These are phyloP conservation scores for Pseudopyricularia cyperi DNA, from an alignment of 2,329 filamentous ascomycete genomes.

Conservation along the genomic window DNA sequence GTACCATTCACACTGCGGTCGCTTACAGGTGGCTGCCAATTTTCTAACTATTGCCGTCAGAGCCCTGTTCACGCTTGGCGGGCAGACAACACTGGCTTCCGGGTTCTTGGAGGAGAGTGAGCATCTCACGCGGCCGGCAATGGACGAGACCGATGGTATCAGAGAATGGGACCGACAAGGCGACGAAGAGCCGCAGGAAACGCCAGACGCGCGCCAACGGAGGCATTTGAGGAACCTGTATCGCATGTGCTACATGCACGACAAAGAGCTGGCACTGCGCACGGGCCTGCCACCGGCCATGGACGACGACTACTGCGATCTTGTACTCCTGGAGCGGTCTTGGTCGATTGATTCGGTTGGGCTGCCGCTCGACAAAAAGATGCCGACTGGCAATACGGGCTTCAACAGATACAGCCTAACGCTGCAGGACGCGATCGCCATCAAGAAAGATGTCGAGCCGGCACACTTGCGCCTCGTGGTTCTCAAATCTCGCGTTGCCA, in stretches of 20 bases:
- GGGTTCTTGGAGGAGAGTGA: background rate
- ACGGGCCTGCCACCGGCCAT: constrained; percentile 38
- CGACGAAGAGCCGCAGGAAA: background rate
- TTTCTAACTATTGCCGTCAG: constrained; percentile 31
- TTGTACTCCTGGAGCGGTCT: constrained; percentile 31
- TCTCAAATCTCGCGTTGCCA: constrained; percentile 36
- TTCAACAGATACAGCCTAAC: background rate
- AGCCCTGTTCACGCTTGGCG: constrained; percentile 34
- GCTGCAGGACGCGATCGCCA: constrained; percentile 9
- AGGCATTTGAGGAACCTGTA: constrained; percentile 29
- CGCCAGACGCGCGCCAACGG: constrained; percentile 12
- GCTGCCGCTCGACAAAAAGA: constrained; percentile 9
- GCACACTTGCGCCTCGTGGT: constrained; percentile 22
- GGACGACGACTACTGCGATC: constrained; percentile 36
- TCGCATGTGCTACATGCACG: constrained; percentile 40
- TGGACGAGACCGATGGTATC: background rate
- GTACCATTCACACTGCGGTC: constrained; percentile 5
- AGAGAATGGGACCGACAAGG: background rate
- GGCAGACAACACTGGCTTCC: constrained; percentile 4
- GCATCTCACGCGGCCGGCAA: background rate
- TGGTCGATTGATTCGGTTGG: constrained; percentile 14
- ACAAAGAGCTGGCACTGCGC: constrained; percentile 42
- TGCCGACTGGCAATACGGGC: background rate
- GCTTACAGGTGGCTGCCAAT: constrained; percentile 29
- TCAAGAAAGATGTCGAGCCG: constrained; percentile 1